Percentiles rank a stretch among this genome's conserved stretches.
phyloP scores from a whole-genome alignment of 225 moss, liverwort and hornwort species.

The Pleurozium schreberi region DNA sequence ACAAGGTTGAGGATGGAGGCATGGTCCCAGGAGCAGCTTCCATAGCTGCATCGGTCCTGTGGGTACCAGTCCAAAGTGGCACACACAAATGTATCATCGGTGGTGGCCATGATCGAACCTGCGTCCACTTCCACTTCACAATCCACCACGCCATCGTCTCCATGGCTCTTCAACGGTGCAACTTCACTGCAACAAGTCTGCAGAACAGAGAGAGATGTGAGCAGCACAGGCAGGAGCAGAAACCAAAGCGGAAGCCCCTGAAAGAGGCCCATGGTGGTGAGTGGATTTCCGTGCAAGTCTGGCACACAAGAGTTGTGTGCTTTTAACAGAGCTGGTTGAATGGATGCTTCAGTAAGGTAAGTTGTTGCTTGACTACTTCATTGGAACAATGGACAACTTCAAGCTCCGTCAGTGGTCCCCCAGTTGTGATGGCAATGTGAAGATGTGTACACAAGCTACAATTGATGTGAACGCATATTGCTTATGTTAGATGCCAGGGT shows the following conservation, averaged over 20 bases:
- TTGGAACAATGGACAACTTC: background rate
- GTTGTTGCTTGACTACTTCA: background rate
- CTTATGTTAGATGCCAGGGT: background rate
- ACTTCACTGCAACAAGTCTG: background rate
- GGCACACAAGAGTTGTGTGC: background rate
- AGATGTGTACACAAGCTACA: background rate
- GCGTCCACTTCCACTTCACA: constrained; percentile 14
- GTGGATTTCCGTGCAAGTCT: background rate
- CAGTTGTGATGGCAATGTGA: background rate
- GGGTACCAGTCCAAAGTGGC: constrained; percentile 90
- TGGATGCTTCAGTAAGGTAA: background rate
- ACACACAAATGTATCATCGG: constrained; percentile 35
- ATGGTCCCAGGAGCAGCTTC: constrained; percentile 63
- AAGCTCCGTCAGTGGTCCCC: background rate
- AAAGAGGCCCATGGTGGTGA: background rate
- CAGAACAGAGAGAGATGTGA: background rate
- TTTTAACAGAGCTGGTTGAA: background rate
- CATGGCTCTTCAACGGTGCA: background rate
- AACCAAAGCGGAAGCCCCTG: background rate
- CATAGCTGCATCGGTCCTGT: constrained; percentile 58
- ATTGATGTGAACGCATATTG: background rate
- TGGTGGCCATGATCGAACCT: constrained; percentile 8
- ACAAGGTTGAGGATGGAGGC: constrained; percentile 57
- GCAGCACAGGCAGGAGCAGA: background rate
- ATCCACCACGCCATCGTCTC: background rate